These are phyloP conservation scores for Triangularia setosa DNA, from an alignment of 2,329 filamentous ascomycete genomes.

Conservation along the genomic window DNA sequence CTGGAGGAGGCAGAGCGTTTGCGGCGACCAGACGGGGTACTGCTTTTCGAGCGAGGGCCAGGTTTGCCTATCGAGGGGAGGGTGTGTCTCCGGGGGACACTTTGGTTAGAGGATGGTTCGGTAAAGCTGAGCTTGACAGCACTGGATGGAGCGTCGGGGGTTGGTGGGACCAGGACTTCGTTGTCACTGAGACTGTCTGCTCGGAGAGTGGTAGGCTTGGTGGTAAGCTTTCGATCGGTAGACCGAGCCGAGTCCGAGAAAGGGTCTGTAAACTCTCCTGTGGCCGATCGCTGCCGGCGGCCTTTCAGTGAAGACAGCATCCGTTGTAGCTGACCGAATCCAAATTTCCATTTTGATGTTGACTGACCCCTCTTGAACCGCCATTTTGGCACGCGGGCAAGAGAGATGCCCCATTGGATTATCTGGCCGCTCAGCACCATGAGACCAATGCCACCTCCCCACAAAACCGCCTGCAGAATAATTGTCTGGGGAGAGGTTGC, in stretches of 20 bases:
- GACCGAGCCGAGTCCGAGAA: constrained; percentile 23
- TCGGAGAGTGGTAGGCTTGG: neutral
- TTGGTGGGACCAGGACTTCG: constrained; percentile 8
- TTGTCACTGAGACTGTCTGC: constrained; percentile 16
- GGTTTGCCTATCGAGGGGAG: constrained; percentile 42
- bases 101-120: constrained; percentile 3
- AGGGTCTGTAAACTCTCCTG: neutral
- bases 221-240: constrained; percentile 17
- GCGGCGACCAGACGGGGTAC: constrained; percentile 61
- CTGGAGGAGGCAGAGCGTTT: constrained; percentile 63
- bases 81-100: constrained; percentile 44
- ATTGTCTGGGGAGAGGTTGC: constrained; percentile 76
- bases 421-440: constrained; percentile 70
- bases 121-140: constrained; percentile 9
- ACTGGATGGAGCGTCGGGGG: neutral
- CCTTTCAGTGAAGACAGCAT: constrained; percentile 20
- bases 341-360: constrained; percentile 36
- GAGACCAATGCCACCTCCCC: constrained; percentile 74
- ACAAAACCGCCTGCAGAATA: constrained; percentile 81
- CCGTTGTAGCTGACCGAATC: constrained; percentile 46
- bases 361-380: constrained; percentile 63
- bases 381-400: constrained; percentile 89
- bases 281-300: neutral
- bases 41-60: constrained; percentile 40
- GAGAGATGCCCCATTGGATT: constrained; percentile 75